Base-by-base conservation (phyloP, 441 rosid species). In the Macaranga tanarius region DNA sequence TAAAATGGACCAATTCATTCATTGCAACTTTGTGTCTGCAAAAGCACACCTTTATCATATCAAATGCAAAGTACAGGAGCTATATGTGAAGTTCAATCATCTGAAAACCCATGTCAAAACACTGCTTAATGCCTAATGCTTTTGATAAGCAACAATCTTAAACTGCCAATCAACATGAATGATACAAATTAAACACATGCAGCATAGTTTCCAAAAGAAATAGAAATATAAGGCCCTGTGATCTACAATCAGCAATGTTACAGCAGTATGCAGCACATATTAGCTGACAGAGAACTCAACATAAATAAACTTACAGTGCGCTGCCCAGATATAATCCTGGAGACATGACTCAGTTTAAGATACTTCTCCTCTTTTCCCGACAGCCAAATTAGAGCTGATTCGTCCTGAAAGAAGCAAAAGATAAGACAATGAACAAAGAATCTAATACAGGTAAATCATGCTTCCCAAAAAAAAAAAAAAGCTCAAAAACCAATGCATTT, bases 301-400 rank as follows among this genome's bases (percentile, higher is more conserved):
- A 54, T 17, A 19, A 51, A 80, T 72, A 59, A 47, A 84, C 98
- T 88, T 91, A 95, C 99, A 76, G 99, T 92, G 72, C 98, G 92
- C 76, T 95, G 99, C 60, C 98, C 98, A 65, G 96, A 88, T 79
- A 95, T 87, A 74, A 95, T 95, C 84, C 93, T 89, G 64, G 93
- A 87, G 62, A 95, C 93, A 70, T 89, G 97, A 84, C 92, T 87
- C 74, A 95, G 87, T 80, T 85, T 95, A 75, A 92, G 88, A 84
- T 95, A 92, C 67, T 92, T 92, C 87, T 92, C 96, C 84, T 95
- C 95, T 74, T 89, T 95, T 78, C 97, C 99, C 1, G 95, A 92
- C 76, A 88, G 84, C 99, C 99, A 95, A 81, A 92, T 85, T 77
- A 95, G 84, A 85, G 88, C 88, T 77, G 97, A 87, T 80, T 86